Conservation (phyloP, 345 rosid genomes). For the Citrus reticulata region DNA sequence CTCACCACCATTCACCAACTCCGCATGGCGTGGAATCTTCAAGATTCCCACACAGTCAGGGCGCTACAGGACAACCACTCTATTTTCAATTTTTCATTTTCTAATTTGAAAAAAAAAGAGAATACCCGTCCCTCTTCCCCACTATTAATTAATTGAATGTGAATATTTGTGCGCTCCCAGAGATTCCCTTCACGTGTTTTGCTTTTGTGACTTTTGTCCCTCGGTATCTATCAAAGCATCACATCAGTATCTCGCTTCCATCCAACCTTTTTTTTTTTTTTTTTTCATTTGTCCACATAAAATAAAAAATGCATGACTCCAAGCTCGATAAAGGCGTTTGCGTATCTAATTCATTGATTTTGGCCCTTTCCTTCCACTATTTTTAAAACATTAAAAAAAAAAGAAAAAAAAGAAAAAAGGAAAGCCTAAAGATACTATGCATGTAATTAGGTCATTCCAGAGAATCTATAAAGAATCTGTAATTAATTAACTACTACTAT, state of each 20-base stretch:
- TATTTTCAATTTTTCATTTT: too few species aligned
- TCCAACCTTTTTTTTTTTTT: too few species aligned
- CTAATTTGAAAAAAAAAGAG: too few species aligned
- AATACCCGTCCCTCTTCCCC: too few species aligned
- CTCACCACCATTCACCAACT: background rate
- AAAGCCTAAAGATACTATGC: background rate
- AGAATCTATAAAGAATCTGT: too few species aligned
- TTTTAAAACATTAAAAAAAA: background rate
- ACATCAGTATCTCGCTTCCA: background rate
- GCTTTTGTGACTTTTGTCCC: background rate
- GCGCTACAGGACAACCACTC: background rate
- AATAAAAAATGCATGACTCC: background rate
- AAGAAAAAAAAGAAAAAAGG: too few species aligned
- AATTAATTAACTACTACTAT: too few species aligned
- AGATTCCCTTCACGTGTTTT: slow-evolving; percentile 20
- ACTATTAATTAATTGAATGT: too few species aligned
- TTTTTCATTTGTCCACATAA: background rate
- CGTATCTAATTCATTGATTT: background rate
- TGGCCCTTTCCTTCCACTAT: background rate
- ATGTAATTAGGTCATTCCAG: background rate
- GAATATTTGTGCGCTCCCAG: background rate
- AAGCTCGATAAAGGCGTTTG: background rate
- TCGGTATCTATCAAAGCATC: background rate
- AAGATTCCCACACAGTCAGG: background rate
- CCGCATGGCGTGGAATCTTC: slow-evolving; percentile 14